phyloP scores from a whole-genome alignment of 257 asterid species.

The Coffea canephora region DNA sequence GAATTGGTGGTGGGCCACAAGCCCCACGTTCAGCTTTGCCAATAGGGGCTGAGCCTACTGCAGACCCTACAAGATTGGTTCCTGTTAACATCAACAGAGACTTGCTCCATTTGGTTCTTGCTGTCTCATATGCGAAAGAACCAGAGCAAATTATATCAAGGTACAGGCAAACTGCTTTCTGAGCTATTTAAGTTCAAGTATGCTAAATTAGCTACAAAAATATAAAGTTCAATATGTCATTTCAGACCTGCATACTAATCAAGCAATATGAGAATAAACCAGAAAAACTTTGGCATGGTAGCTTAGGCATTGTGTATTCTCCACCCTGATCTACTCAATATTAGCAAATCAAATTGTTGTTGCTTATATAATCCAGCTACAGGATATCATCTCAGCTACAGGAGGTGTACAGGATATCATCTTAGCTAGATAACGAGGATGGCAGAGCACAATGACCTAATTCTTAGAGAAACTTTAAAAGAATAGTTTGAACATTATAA shows the following conservation, averaged over 20 bases:
- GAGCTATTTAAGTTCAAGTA: background rate
- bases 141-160: constrained; percentile 85
- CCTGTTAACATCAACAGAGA: constrained; percentile 68
- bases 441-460: background rate
- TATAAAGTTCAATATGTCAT: no score
- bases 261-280: no score
- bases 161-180: constrained; percentile 27
- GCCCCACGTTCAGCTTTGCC: constrained; percentile 99
- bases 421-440: background rate
- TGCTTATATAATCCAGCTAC: no score
- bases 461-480: background rate
- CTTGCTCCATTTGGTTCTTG: constrained; percentile 82
- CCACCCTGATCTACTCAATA: no score
- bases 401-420: no score
- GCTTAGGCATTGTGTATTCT: no score
- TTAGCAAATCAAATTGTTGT: no score
- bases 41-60: constrained; percentile 87
- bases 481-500: background rate
- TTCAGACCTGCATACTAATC: no score
- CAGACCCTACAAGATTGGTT: constrained; percentile 78
- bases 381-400: no score
- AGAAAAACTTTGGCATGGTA: no score
- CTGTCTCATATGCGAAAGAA: constrained; percentile 86
- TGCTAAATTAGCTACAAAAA: background rate
- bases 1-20: constrained; percentile 93